Evolutionary conservation across 1,139 yeast species (phyloP).

Genomic region (Saccharomyces pastorianus): DNA sequence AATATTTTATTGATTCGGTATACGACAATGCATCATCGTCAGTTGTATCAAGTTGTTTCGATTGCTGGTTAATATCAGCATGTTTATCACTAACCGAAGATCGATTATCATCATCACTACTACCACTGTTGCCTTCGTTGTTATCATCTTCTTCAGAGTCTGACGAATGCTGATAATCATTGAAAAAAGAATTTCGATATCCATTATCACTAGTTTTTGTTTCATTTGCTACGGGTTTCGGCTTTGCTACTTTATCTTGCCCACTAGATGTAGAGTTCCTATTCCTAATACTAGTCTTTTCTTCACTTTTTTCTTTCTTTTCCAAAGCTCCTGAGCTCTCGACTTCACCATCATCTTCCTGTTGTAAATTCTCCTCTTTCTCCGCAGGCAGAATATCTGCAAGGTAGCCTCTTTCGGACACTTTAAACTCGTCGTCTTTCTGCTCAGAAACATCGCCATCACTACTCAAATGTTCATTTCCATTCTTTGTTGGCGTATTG

Average conservation of each 20-base stretch:
- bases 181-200: neutral
- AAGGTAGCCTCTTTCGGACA: conserved; percentile 1
- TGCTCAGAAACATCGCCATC: conserved; percentile 10
- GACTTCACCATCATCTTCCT: neutral
- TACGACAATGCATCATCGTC: conserved; percentile 19
- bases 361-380: conserved; percentile 6
- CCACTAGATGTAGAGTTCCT: neutral
- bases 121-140: neutral
- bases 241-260: neutral
- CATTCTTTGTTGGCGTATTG: neutral
- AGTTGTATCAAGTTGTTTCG: neutral
- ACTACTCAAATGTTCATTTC: conserved; percentile 6
- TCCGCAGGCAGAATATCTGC: neutral
- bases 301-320: conserved; percentile 4
- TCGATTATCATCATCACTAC: neutral
- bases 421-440: neutral
- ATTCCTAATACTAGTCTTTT: neutral
- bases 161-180: conserved; percentile 1
- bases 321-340: neutral
- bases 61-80: neutral
- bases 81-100: neutral
- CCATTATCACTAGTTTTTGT: neutral
- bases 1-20: conserved; percentile 13
- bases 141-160: neutral
- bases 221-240: neutral